Base-by-base conservation (phyloP, 2,329 filamentous ascomycete genomes). In the Ascochyta clinopodiicola region DNA sequence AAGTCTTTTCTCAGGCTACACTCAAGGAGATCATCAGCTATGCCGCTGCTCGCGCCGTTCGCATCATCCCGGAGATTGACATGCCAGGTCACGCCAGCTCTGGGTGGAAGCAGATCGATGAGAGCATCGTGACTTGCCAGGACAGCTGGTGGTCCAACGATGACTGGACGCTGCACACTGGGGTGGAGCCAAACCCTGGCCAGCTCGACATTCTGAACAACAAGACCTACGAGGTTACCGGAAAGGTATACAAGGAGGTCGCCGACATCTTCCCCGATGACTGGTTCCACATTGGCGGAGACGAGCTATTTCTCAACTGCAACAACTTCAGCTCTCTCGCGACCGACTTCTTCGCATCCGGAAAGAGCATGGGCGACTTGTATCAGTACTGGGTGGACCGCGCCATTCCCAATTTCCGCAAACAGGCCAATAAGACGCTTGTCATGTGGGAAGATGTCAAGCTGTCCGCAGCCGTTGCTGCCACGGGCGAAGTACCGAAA, bases 131-230 rank as follows among this genome's bases (percentile, higher is more conserved):
- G 25, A 79, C 85, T 12, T 86, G 84, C 69, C 73, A 71, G 17
- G 74, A 86, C 68, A 80, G 80, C 21, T 86, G 84, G 84, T 86
- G 84, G 84, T 84, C 81, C 34, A 86, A 86, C 66, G 84, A 86
- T 54, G 70, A 77, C 60, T 86, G 79, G 79, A 55, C 77, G 1
- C 69, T 79, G 21, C 82, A 85, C 61, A 86, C 84, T 2, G 83
- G 80, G 51, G 81, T 84, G 8, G 74, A 85, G 72, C 83, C 83
- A 1, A 84, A 82, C 62, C 83, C 83, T 0, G 83, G 83, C 19
- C 82, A 85, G 58, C 78, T 85, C 44, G 82, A 85, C 56, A 80
- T 84, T 44, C 73, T 84, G 54, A 81, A 84, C 69, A 77, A 81
- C 74, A 80, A 81, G 61, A 84, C 82, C 3, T 85, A 85, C 65